Evolutionary conservation across 2,329 filamentous ascomycete genomes (phyloP).

Genomic region (Cyphellophora attinorum): DNA sequence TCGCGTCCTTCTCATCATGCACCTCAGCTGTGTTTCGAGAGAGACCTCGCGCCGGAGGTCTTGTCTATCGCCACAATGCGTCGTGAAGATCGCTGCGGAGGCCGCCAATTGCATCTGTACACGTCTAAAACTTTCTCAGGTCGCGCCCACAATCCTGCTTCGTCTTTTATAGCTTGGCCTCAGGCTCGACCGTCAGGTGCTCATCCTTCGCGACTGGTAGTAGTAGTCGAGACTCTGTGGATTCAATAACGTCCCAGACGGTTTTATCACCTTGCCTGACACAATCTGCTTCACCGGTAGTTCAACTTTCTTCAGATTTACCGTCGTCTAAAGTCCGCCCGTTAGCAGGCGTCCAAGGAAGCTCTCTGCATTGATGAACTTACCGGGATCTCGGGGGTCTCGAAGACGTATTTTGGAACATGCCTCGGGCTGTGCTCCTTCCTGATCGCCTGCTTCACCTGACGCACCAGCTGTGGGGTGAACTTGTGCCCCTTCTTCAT

Average conservation of each 20-base stretch:
- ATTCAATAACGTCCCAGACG: slow-evolving; percentile 68
- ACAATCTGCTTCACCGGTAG: slow-evolving; percentile 78
- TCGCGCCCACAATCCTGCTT: no score
- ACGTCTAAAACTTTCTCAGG: no score
- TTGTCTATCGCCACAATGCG: no score
- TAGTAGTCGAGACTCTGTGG: slow-evolving; percentile 67
- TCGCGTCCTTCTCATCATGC: no score
- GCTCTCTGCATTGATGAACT: no score
- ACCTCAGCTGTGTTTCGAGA: no score
- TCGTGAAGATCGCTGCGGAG: no score
- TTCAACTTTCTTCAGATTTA: slow-evolving; percentile 81
- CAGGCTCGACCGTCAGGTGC: slow-evolving; percentile 27
- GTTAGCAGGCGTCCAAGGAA: slow-evolving; percentile 1
- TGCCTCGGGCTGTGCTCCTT: slow-evolving; percentile 61
- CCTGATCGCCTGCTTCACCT: slow-evolving; percentile 56
- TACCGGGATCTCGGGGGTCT: slow-evolving; percentile 72
- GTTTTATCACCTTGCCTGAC: slow-evolving; percentile 62
- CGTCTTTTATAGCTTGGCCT: slow-evolving; percentile 11
- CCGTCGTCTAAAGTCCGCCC: slow-evolving; percentile 47
- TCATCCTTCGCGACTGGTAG: slow-evolving; percentile 66
- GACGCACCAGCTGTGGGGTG: slow-evolving; percentile 42
- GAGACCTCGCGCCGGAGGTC: no score
- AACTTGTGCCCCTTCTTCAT: slow-evolving; percentile 52
- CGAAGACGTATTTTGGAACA: slow-evolving; percentile 69
- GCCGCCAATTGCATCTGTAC: no score